These are phyloP conservation scores for Carnegiea gigantea DNA, from an alignment of 179 eudicot genomes.

Conservation along the genomic window DNA sequence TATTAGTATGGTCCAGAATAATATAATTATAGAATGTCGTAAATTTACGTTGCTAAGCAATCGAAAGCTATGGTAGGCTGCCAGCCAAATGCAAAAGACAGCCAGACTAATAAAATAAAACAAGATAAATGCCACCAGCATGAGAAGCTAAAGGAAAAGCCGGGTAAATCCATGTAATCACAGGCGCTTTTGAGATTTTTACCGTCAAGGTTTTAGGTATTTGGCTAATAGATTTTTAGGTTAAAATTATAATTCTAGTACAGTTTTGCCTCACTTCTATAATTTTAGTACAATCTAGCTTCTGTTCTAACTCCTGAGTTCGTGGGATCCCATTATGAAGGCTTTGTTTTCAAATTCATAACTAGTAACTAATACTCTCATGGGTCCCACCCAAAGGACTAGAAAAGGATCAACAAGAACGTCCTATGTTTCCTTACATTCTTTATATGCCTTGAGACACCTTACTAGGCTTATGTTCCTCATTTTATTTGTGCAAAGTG, in stretches of 20 bases:
- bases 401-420: neutral
- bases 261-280: neutral
- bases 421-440: neutral
- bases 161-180: neutral
- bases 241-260: neutral
- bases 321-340: neutral
- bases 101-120: neutral
- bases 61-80: neutral
- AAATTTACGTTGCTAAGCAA: neutral
- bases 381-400: neutral
- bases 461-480: neutral
- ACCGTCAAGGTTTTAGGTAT: neutral
- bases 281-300: too few species aligned
- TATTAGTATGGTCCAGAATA: neutral
- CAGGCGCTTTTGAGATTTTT: neutral
- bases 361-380: neutral
- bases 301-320: neutral
- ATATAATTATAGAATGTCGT: too few species aligned
- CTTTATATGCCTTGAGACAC: neutral
- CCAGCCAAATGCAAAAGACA: neutral
- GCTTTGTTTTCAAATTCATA: neutral
- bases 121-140: neutral
- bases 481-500: neutral
- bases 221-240: neutral
- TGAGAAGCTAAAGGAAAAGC: neutral